These are phyloP conservation scores for Lactarius psammicola DNA, from an alignment of 768 basidiomycete genomes.

Conservation along the genomic window DNA sequence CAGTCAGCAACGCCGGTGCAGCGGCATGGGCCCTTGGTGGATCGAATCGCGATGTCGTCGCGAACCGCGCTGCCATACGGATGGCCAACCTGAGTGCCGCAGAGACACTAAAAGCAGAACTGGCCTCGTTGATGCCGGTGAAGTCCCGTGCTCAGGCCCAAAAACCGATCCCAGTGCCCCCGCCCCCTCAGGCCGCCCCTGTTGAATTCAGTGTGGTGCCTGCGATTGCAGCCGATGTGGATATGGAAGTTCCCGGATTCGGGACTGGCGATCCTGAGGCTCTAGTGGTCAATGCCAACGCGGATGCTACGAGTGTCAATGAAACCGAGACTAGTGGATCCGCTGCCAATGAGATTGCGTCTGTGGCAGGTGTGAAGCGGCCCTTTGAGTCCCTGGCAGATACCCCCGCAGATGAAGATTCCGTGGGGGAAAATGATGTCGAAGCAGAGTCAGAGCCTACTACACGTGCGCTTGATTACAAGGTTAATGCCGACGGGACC, in stretches of 20 bases:
- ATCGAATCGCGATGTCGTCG: constrained; percentile 87
- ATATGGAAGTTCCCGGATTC: constrained; percentile 41
- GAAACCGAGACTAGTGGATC: constrained; percentile 15
- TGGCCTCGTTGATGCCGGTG: constrained; percentile 54
- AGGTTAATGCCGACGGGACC: constrained; percentile 87
- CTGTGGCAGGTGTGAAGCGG: constrained; percentile 42
- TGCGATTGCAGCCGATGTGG: constrained; percentile 25
- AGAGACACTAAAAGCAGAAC: constrained; percentile 87
- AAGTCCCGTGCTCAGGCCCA: constrained; percentile 35
- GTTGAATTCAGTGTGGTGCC: constrained; percentile 31
- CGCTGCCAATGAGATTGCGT: constrained; percentile 29
- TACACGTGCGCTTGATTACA: constrained; percentile 53
- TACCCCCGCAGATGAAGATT: constrained; percentile 12
- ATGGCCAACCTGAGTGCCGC: constrained; percentile 98
- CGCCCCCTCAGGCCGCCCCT: constrained; percentile 22
- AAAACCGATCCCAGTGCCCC: constrained; percentile 29
- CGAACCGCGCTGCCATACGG: constrained; percentile 85
- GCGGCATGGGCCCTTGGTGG: constrained; percentile 76
- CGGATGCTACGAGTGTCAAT: constrained; percentile 11
- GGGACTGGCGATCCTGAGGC: constrained; percentile 31
- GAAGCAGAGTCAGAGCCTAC: constrained; percentile 38
- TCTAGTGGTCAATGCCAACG: constrained; percentile 2
- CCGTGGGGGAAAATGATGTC: constrained; percentile 34
- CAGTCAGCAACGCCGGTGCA: constrained; percentile 53
- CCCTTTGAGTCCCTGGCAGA: constrained; percentile 39